phyloP scores from a whole-genome alignment of 768 basidiomycete species.

The Phanerochaete carnosa region DNA sequence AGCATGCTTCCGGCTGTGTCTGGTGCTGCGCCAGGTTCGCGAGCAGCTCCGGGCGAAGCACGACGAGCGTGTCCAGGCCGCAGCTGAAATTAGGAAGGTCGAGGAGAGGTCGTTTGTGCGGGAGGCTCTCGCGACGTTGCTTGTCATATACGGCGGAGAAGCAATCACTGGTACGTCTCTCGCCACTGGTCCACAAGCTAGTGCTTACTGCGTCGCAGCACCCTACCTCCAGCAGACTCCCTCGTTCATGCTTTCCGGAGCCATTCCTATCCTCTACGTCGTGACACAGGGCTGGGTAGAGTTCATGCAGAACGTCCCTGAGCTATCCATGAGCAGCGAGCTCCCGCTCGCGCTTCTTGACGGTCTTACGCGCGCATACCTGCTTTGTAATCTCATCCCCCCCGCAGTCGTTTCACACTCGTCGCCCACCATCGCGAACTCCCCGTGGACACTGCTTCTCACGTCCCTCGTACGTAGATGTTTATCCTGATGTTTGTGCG shows the following conservation, averaged over 20 bases:
- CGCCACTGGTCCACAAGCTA: background rate
- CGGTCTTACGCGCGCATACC: slow-evolving; percentile 72
- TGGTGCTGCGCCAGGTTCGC: slow-evolving; percentile 64
- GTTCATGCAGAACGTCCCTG: slow-evolving; percentile 53
- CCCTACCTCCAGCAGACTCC: slow-evolving; percentile 54
- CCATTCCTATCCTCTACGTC: slow-evolving; percentile 60
- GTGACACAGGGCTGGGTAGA: slow-evolving; percentile 59
- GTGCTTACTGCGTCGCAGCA: background rate
- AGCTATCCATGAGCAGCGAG: slow-evolving; percentile 53
- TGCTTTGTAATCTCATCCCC: slow-evolving; percentile 77
- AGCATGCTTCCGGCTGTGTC: slow-evolving; percentile 66
- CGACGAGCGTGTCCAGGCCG: slow-evolving; percentile 32
- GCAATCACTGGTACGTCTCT: slow-evolving; percentile 52
- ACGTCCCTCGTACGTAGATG: slow-evolving; percentile 64
- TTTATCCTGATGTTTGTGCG: background rate
- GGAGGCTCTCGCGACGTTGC: slow-evolving; percentile 52
- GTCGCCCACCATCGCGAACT: slow-evolving; percentile 48
- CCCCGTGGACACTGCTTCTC: slow-evolving; percentile 75
- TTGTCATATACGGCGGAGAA: slow-evolving; percentile 81
- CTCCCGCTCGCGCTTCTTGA: slow-evolving; percentile 73
- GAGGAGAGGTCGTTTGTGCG: slow-evolving; percentile 58
- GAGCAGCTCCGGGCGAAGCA: slow-evolving; percentile 47
- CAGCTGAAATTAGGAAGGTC: slow-evolving; percentile 21
- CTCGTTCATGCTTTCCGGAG: slow-evolving; percentile 78
- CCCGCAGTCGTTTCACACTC: slow-evolving; percentile 57